phyloP scores from a whole-genome alignment of 441 rosid species.

The Populus hybrid region DNA sequence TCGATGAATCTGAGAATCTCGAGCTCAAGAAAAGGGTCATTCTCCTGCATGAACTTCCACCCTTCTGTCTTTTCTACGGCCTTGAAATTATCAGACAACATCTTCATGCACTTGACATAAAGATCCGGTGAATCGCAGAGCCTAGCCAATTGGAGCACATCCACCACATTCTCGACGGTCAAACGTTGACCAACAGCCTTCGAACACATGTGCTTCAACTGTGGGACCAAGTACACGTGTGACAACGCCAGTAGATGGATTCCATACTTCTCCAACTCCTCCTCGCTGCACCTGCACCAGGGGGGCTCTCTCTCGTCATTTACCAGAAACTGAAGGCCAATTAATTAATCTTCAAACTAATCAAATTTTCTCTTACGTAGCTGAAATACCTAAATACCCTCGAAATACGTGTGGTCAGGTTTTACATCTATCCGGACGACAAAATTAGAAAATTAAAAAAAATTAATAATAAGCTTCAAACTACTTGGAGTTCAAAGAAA shows the following conservation, averaged over 20 bases:
- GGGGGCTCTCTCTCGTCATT: slow-evolving; percentile 22
- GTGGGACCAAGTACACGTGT: slow-evolving; percentile 70
- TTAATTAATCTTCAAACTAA: background rate
- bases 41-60: slow-evolving; percentile 76
- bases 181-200: slow-evolving; percentile 45
- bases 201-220: slow-evolving; percentile 60
- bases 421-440: too few relatives aligned
- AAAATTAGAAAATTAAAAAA: too few relatives aligned
- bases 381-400: too few relatives aligned
- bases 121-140: slow-evolving; percentile 86
- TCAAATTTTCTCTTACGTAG: too few relatives aligned
- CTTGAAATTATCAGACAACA: slow-evolving; percentile 42
- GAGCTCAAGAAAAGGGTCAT: slow-evolving; percentile 77
- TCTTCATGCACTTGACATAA: slow-evolving; percentile 56
- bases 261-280: slow-evolving; percentile 59
- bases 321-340: background rate
- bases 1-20: slow-evolving; percentile 76
- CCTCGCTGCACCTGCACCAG: slow-evolving; percentile 52
- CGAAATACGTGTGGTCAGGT: too few relatives aligned
- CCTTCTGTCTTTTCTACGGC: slow-evolving; percentile 65
- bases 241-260: slow-evolving; percentile 75
- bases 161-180: slow-evolving; percentile 65
- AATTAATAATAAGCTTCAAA: background rate
- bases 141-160: slow-evolving; percentile 69
- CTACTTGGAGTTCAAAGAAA: background rate